These are phyloP conservation scores for Leptographium flavum DNA, from an alignment of 2,329 filamentous ascomycete species.

Conservation along the genomic window DNA sequence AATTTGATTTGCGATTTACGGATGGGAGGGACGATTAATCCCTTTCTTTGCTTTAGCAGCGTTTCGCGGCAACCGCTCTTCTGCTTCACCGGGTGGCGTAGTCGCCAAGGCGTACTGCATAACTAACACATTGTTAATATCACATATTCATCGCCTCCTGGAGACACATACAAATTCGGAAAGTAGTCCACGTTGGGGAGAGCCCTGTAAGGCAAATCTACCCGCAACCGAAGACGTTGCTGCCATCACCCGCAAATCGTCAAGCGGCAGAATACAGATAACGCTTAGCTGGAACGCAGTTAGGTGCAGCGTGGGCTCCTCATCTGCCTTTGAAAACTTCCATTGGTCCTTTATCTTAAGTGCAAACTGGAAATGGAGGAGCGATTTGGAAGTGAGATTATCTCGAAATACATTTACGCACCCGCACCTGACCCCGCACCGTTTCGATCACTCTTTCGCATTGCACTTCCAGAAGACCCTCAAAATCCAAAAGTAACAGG, in stretches of 20 bases:
- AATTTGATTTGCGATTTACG: neutral
- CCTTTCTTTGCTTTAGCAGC: neutral
- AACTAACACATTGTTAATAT: neutral
- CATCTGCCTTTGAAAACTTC: too few species aligned
- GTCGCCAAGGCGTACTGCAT: neutral
- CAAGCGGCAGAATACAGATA: neutral
- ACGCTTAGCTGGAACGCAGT: neutral
- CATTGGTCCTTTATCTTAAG: too few species aligned
- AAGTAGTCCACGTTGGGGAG: too few species aligned
- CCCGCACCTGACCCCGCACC: too few species aligned
- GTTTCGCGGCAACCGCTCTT: neutral
- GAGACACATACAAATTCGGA: too few species aligned
- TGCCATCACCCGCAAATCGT: neutral
- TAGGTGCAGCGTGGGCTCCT: neutral
- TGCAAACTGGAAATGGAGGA: too few species aligned
- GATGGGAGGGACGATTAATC: neutral
- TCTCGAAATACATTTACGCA: too few species aligned
- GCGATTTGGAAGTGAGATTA: too few species aligned
- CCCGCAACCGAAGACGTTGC: neutral
- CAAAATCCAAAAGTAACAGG: too few species aligned
- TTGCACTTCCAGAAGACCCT: too few species aligned
- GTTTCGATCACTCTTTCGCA: too few species aligned
- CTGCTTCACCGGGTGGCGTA: neutral
- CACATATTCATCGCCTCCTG: neutral
- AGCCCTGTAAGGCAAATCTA: neutral